Evolutionary conservation across 495 filamentous ascomycete genomes (phyloP).

Genomic region (Peziza echinospora): DNA sequence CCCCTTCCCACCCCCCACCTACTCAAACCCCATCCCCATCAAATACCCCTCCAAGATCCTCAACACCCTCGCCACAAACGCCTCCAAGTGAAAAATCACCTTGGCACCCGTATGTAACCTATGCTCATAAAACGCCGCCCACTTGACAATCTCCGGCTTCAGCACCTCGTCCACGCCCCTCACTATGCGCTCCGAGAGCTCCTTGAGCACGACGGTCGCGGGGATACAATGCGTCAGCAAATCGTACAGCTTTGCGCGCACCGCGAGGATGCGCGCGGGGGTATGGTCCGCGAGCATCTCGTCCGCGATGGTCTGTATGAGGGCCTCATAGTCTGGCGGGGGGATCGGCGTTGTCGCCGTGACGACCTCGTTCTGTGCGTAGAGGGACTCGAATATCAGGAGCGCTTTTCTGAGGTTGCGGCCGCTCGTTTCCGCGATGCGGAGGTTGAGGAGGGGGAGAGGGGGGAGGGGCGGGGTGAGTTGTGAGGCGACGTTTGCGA

Average conservation of each 20-base stretch:
- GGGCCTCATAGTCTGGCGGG: slow-evolving; percentile 84
- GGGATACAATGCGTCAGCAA: slow-evolving; percentile 93
- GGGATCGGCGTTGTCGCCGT: slow-evolving; percentile 73
- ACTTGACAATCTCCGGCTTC: slow-evolving; percentile 80
- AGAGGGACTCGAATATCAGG: slow-evolving; percentile 88
- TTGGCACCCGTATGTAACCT: slow-evolving; percentile 77
- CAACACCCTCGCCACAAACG: slow-evolving; percentile 97
- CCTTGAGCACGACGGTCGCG: slow-evolving; percentile 75
- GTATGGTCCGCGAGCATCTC: slow-evolving; percentile 85
- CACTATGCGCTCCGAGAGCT: slow-evolving; percentile 77
- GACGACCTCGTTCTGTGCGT: slow-evolving; percentile 91
- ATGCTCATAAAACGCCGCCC: slow-evolving; percentile 94
- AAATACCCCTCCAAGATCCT: slow-evolving; percentile 57
- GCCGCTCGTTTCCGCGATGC: slow-evolving; percentile 79
- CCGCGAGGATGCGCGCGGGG: slow-evolving; percentile 61
- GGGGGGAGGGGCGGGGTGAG: slow-evolving; percentile 44
- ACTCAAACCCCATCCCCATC: too few species aligned
- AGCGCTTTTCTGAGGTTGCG: slow-evolving; percentile 75
- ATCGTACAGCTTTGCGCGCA: slow-evolving; percentile 84
- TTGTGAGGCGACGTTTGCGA: slow-evolving; percentile 49
- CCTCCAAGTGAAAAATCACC: slow-evolving; percentile 93
- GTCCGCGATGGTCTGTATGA: slow-evolving; percentile 66
- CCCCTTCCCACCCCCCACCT: too few species aligned
- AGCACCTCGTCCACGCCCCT: slow-evolving; percentile 65
- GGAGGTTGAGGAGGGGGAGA: slow-evolving; percentile 45